A percentile compares a stretch with the other conserved stretches of the same genome.
phyloP scores from a whole-genome alignment of 768 basidiomycete genomes.

The Suillus ampliporus region DNA sequence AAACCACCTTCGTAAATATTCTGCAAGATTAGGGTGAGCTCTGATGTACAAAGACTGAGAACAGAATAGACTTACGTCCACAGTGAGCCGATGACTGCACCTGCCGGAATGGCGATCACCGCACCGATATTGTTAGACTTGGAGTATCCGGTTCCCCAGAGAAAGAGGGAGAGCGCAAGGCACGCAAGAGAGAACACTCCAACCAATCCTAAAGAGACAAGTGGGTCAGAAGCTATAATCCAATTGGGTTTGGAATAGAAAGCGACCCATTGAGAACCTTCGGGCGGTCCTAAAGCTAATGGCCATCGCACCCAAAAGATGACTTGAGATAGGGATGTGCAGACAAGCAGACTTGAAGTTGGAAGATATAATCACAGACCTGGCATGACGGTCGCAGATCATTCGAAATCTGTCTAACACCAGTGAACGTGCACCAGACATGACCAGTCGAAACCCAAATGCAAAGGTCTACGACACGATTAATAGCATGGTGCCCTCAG shows the following conservation, averaged over 20 bases:
- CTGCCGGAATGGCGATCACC: conserved; percentile 42
- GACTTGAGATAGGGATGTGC: background rate
- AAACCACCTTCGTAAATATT: conserved; percentile 33
- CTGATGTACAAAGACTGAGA: conserved; percentile 28
- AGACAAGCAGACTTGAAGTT: background rate
- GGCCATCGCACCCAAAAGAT: conserved; percentile 33
- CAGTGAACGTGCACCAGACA: background rate
- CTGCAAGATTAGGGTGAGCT: conserved; percentile 17
- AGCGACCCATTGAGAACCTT: conserved; percentile 42
- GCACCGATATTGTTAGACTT: conserved; percentile 46
- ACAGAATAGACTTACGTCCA: conserved; percentile 36
- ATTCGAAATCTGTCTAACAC: background rate
- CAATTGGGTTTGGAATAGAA: conserved; percentile 2
- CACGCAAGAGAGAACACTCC: conserved; percentile 41
- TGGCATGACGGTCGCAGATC: background rate
- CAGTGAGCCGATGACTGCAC: conserved; percentile 23
- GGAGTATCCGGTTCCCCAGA: conserved; percentile 40
- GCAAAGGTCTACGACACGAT: background rate
- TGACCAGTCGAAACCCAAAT: background rate
- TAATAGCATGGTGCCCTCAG: no score
- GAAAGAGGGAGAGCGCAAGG: conserved; percentile 41
- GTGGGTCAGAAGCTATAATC: background rate
- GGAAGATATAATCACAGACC: background rate
- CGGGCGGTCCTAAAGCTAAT: conserved; percentile 53
- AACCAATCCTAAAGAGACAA: conserved; percentile 37